Evolutionary conservation across 2,329 filamentous ascomycete genomes (phyloP).

Genomic region (Colletotrichum trifolii): DNA sequence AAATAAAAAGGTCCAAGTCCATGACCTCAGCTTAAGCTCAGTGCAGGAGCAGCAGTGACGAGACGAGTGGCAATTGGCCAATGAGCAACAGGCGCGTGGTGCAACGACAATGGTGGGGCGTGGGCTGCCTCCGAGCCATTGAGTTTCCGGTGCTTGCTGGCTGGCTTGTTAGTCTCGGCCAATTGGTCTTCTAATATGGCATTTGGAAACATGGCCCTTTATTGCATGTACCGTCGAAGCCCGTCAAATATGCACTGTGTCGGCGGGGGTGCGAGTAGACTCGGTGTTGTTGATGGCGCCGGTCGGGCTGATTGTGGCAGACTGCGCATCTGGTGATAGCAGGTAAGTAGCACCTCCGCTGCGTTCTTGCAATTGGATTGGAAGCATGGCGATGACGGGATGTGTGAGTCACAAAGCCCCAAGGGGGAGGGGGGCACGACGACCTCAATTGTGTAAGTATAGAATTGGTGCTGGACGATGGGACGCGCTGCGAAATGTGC

Average conservation of each 20-base stretch:
- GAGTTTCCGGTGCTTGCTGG: not conserved
- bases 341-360: too few species aligned
- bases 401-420: too few species aligned
- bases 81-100: constrained; percentile 19
- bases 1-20: too few species aligned
- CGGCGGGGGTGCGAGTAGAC: not conserved
- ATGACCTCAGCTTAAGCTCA: too few species aligned
- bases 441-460: not conserved
- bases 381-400: too few species aligned
- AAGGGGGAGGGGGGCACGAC: too few species aligned
- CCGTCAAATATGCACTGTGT: constrained; percentile 3
- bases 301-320: not conserved
- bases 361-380: too few species aligned
- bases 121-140: constrained; percentile 14
- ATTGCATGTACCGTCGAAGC: too few species aligned
- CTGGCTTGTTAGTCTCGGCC: not conserved
- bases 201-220: not conserved
- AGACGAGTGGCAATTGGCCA: constrained; percentile 29
- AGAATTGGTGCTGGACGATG: constrained; percentile 16
- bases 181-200: not conserved
- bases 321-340: too few species aligned
- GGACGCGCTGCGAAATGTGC: not conserved
- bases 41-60: too few species aligned
- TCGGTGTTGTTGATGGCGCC: not conserved
- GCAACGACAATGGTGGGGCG: not conserved